These are phyloP conservation scores for Purshia tridentata DNA, from an alignment of 306 rosid genomes.

Conservation along the genomic window DNA sequence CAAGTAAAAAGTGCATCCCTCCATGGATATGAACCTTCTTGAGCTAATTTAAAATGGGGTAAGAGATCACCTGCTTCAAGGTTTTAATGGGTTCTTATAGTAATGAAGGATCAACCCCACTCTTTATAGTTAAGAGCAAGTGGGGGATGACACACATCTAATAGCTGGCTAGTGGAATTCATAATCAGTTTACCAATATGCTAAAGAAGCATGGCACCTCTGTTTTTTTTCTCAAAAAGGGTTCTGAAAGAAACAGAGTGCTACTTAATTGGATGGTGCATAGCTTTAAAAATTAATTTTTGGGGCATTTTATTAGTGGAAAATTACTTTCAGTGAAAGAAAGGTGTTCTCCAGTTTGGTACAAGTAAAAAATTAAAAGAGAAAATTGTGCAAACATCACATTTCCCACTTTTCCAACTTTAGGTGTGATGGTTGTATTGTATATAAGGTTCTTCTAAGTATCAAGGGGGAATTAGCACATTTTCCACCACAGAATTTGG, in stretches of 20 bases:
- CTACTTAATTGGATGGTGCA: neutral
- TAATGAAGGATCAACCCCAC: neutral
- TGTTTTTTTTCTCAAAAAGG: no score
- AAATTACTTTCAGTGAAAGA: neutral
- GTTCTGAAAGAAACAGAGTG: neutral
- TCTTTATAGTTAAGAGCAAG: neutral
- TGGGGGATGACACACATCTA: neutral
- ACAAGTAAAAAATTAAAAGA: no score
- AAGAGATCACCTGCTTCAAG: neutral
- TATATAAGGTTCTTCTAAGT: no score
- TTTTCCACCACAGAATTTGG: no score
- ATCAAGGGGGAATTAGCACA: no score
- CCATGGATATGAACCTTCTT: slow-evolving; percentile 1
- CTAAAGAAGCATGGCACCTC: neutral
- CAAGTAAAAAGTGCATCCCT: slow-evolving; percentile 10
- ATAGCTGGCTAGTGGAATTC: neutral
- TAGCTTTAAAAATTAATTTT: neutral
- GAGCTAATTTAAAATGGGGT: neutral
- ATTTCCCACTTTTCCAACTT: no score
- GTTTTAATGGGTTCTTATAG: neutral
- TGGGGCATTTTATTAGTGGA: neutral
- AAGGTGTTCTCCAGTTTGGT: no score
- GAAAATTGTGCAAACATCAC: no score
- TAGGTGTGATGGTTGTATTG: no score
- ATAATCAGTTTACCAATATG: neutral